Conservation (phyloP, 2,329 filamentous ascomycete genomes). For the Colletotrichum phormii region DNA sequence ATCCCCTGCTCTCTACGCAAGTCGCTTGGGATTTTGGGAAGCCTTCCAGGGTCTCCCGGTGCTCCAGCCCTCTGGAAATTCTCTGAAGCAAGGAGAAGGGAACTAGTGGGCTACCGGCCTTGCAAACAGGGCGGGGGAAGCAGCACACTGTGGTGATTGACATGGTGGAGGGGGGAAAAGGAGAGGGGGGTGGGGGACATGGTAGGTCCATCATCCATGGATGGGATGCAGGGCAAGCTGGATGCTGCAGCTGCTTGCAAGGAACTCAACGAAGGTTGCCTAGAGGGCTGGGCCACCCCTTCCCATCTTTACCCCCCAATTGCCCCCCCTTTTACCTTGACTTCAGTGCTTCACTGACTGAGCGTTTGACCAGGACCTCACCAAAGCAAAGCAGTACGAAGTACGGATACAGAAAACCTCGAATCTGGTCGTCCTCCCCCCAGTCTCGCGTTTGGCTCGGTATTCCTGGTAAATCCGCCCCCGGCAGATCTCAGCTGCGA, state of each 20-base stretch:
- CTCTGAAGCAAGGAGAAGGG: background rate
- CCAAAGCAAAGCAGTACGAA: background rate
- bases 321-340: background rate
- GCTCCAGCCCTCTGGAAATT: conserved; percentile 18
- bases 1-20: background rate
- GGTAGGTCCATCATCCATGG: background rate
- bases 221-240: conserved; percentile 6
- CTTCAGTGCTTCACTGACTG: conserved; percentile 11
- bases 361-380: background rate
- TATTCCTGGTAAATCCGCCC: conserved; percentile 34
- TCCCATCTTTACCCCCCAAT: background rate
- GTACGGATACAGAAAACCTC: background rate
- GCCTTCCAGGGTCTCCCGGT: conserved; percentile 5
- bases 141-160: background rate
- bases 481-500: conserved; percentile 34
- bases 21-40: background rate
- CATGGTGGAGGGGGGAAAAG: background rate
- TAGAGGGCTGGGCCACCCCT: conserved; percentile 1
- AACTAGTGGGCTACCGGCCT: background rate
- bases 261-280: conserved; percentile 23
- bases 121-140: background rate
- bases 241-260: background rate
- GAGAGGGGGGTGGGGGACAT: background rate
- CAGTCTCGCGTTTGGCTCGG: conserved; percentile 32
- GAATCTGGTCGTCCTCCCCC: conserved; percentile 1